Percentiles rank a stretch among this genome's conserved stretches.
These are phyloP conservation scores for Yarrowia porcina DNA, from an alignment of 805 yeast species.

Conservation along the genomic window DNA sequence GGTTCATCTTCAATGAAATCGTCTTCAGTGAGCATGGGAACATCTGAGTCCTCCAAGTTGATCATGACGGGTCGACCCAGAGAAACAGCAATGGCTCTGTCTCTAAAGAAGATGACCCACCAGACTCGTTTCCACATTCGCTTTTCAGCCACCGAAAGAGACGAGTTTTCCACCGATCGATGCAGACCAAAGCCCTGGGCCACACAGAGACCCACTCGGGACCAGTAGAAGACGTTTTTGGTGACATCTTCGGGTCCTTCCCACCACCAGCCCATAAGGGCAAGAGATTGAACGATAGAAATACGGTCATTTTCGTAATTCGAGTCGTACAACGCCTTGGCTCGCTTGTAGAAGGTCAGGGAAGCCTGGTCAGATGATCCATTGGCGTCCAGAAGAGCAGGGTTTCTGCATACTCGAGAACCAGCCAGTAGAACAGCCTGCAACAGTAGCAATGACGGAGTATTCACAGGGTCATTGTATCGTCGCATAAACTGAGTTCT, in stretches of 20 bases:
- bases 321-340: constrained; percentile 70
- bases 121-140: constrained; percentile 64
- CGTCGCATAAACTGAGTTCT: constrained; percentile 57
- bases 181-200: constrained; percentile 80
- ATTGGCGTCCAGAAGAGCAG: constrained; percentile 47
- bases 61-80: constrained; percentile 71
- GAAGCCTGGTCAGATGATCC: constrained; percentile 51
- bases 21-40: constrained; percentile 62
- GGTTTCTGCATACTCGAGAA: constrained; percentile 55
- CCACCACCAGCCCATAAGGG: constrained; percentile 66
- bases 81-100: constrained; percentile 64
- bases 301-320: constrained; percentile 65
- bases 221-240: constrained; percentile 66
- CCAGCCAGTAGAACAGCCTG: constrained; percentile 71
- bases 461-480: constrained; percentile 52
- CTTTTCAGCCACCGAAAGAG: constrained; percentile 43
- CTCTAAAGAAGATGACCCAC: constrained; percentile 76
- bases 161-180: constrained; percentile 45
- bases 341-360: constrained; percentile 63
- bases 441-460: constrained; percentile 61
- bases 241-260: constrained; percentile 70
- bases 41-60: constrained; percentile 70
- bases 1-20: constrained; percentile 59
- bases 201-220: constrained; percentile 61
- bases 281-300: constrained; percentile 56